These are phyloP conservation scores for Apiotrichum gamsii DNA, from an alignment of 1,284 basidiomycete species.

Conservation along the genomic window DNA sequence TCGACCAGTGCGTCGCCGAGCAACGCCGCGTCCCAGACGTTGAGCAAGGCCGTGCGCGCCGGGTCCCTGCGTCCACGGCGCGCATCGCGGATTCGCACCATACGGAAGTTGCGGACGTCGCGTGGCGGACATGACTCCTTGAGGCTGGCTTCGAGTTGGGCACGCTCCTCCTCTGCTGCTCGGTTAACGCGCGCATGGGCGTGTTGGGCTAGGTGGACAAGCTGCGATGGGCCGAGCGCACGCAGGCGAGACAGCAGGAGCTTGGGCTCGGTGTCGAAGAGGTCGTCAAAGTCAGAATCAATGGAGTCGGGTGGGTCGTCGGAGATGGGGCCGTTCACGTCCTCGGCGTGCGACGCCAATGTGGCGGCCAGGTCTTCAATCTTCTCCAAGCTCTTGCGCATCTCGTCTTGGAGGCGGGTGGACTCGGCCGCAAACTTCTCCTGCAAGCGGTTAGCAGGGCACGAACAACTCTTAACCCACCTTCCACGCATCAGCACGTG, in stretches of 20 bases:
- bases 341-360: constrained; percentile 22
- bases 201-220: constrained; percentile 60
- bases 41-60: constrained; percentile 63
- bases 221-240: constrained; percentile 50
- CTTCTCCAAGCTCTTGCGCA: constrained; percentile 26
- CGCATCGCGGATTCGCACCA: constrained; percentile 69
- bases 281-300: constrained; percentile 35
- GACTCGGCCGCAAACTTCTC: constrained; percentile 35
- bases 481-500: constrained; percentile 61
- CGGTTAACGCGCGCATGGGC: constrained; percentile 54
- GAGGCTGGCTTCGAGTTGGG: constrained; percentile 64
- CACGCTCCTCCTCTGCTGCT: constrained; percentile 53
- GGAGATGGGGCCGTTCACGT: constrained; percentile 5
- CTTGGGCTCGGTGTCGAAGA: constrained; percentile 35
- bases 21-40: constrained; percentile 70
- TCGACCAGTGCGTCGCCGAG: constrained; percentile 57
- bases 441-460: constrained; percentile 14
- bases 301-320: constrained; percentile 11
- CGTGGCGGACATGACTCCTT: constrained; percentile 70
- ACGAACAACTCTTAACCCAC: constrained; percentile 47
- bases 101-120: constrained; percentile 70
- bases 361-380: constrained; percentile 26
- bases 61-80: constrained; percentile 52
- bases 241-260: constrained; percentile 47
- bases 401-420: constrained; percentile 28